These are phyloP conservation scores for Aspergillus pseudotamarii DNA, from an alignment of 2,329 filamentous ascomycete genomes.

Conservation along the genomic window DNA sequence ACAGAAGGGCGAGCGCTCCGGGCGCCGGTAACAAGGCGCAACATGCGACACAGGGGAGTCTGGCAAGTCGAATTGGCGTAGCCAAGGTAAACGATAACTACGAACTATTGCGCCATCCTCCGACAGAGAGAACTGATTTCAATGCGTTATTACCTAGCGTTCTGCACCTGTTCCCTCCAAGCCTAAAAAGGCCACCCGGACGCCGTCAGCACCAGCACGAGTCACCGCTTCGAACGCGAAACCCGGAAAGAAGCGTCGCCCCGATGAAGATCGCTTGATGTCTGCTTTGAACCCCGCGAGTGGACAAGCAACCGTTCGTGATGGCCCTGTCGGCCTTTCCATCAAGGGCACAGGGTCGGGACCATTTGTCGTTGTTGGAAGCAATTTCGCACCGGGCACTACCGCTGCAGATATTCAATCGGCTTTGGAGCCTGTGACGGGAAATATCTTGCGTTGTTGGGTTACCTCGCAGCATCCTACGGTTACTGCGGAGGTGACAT, in stretches of 20 bases:
- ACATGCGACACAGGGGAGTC: constrained; percentile 48
- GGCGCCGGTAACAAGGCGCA: constrained; percentile 44
- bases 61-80: constrained; percentile 63
- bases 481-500: constrained; percentile 64
- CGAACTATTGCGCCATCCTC: neutral
- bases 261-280: constrained; percentile 37
- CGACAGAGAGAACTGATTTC: constrained; percentile 9
- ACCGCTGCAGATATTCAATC: constrained; percentile 67
- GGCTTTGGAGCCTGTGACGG: constrained; percentile 57
- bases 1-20: constrained; percentile 53
- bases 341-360: constrained; percentile 58
- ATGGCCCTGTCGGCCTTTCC: constrained; percentile 48
- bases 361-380: constrained; percentile 61
- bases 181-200: constrained; percentile 43
- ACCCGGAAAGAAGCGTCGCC: constrained; percentile 34
- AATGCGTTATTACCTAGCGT: constrained; percentile 29
- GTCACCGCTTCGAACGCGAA: constrained; percentile 26
- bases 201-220: constrained; percentile 24
- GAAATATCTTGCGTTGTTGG: constrained; percentile 57
- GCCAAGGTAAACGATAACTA: constrained; percentile 51
- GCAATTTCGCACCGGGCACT: constrained; percentile 68
- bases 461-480: constrained; percentile 56
- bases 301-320: constrained; percentile 34
- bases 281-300: constrained; percentile 33
- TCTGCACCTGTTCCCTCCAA: constrained; percentile 44